Base-by-base conservation (phyloP, 768 basidiomycete species). In the Candolleomyces efflorescens region DNA sequence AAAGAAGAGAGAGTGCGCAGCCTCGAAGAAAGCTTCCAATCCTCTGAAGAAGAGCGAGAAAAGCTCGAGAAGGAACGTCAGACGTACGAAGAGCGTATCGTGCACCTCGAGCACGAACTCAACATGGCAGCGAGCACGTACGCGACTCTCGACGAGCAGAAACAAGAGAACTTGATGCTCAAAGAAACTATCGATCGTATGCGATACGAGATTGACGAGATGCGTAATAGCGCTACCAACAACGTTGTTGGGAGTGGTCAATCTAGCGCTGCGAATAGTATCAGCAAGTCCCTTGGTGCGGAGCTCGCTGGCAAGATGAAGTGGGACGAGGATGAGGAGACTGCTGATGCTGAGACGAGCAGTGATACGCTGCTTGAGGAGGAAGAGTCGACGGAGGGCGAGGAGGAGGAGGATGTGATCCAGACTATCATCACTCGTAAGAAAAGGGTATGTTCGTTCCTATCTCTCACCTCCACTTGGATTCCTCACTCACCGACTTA, bases 121-220 rank as follows among this genome's bases (percentile, higher is more conserved):
- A 69, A 69, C 3, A 65, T 82, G 23, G 90, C 92, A 3, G 84
- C 87, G 53, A 81, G 85, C 63, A 86, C 89, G 0, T 86, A 91
- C 54, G 81, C 77, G 0, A 82, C 85, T 59, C 80, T 97, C 38
- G 92, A 95, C 59, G 87, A 90, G 64, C 95, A 98, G 76, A 97
- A 97, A 75, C 91, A 93, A 65, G 92, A 95, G 77, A 98, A 97
- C 65, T 68, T 96, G 62, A 73, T 92, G 66, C 78, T 98, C 59
- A 96, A 96, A 68, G 95, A 98, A 78, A 97, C 94, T 1, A 98
- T 98, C 63, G 94, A 97, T 68, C 82, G 94, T 48, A 87, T 97
- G 83, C 81, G 92, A 32, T 96, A 89, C 62, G 95, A 98, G 65
- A 84, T 98, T 80, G 94, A 98, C 63, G 93, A 95, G 71, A 83